These are phyloP conservation scores for Posidonia australis DNA, from an alignment of 106 monocot genomes.

Conservation along the genomic window DNA sequence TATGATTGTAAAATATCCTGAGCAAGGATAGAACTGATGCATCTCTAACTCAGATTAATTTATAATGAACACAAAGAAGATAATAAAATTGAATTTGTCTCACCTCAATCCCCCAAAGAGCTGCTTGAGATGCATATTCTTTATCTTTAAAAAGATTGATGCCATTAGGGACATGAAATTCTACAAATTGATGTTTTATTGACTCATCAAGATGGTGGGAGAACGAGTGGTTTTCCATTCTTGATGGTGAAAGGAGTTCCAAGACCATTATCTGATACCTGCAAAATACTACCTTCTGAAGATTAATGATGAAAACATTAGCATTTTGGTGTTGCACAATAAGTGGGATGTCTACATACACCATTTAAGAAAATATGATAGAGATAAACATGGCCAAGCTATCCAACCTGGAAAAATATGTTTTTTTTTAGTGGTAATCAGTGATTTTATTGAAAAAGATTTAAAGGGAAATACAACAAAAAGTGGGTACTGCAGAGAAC, in stretches of 20 bases:
- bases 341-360: background rate
- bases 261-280: conserved; percentile 84
- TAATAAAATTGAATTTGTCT: background rate
- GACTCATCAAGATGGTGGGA: conserved; percentile 17
- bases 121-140: conserved; percentile 82
- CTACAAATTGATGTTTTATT: conserved; percentile 18
- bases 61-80: background rate
- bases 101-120: conserved; percentile 97
- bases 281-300: conserved; percentile 10
- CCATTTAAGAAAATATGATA: no score
- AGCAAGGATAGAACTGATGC: background rate
- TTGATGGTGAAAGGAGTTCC: conserved; percentile 47
- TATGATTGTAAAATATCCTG: conserved; percentile 8
- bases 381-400: no score
- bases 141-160: conserved; percentile 47
- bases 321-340: background rate
- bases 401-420: no score
- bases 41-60: background rate
- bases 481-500: no score
- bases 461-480: no score
- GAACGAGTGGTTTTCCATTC: conserved; percentile 5
- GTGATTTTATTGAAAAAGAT: no score
- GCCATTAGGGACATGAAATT: conserved; percentile 70
- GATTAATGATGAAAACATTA: background rate
- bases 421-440: no score